Evolutionary conservation across 164 flowering plant species (phyloP), one percentile per base, ranked within the genome.

Genomic region (Aristolochia contorta): DNA sequence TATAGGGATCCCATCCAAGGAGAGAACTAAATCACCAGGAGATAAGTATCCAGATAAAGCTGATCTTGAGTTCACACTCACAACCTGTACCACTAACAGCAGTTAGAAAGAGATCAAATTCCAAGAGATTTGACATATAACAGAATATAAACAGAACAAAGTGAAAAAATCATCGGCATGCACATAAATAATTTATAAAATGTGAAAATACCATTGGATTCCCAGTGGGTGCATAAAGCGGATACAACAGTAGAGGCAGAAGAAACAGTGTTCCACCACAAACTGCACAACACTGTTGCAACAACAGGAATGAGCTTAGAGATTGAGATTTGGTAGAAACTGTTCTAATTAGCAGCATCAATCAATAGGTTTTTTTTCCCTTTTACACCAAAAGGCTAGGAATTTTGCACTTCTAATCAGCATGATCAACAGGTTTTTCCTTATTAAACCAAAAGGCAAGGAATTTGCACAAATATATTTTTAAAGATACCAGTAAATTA

Each of bases 151-250:
- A 56, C 9, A 56, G 6, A 16, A 18, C 9, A 49, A 1, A 24
- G 6, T 1, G 1, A 13, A 54, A 54, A 54, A 18, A 14, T 21
- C 2, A 20, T 21, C 15, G 22, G 22, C 22, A 22, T 2, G 13
- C 22, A 22, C 16, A 56, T 56, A 25, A 30, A 20, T 12, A 32
- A 25, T 32, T 16, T 2, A 56, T 12, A 16, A 18, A 4, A 45
- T 18, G 32, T 25, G 56, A 18, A 58, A 45, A 52, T 84, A 91
- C 96, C 93, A 87, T 69, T 53, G 80, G 86, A 61, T 75, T 75
- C 69, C 80, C 78, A 47, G 78, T 78, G 56, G 80, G 82, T 33
- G 72, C 61, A 74, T 89, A 92, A n/a, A 87, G 61, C 23, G 98
- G 98, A 68, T 52, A 76, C 64, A 89, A 72, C 60, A 83, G 46